Evolutionary conservation across 208 protist species (phyloP).

Genomic region (Leishmania gerbilli): DNA sequence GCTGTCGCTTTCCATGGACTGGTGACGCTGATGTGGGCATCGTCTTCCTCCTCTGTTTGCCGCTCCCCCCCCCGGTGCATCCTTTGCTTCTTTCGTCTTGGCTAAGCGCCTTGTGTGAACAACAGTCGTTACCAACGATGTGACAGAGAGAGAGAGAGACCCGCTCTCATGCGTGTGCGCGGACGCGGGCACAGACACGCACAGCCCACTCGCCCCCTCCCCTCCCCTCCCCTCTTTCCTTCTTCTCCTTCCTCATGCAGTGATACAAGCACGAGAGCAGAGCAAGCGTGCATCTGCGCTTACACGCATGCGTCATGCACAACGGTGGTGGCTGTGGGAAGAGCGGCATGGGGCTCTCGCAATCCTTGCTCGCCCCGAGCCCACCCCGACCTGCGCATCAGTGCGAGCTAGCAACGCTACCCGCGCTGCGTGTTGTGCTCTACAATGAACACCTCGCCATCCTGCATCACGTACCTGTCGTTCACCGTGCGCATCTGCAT

Average conservation of each 20-base stretch:
- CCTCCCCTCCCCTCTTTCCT: neutral
- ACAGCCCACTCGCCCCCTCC: neutral
- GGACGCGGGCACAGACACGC: neutral
- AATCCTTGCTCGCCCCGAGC: neutral
- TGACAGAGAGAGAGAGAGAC: neutral
- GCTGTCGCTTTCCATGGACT: neutral
- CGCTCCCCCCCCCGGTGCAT: neutral
- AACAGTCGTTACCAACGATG: neutral
- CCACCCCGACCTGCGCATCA: neutral
- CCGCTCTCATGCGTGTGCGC: neutral
- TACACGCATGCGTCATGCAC: neutral
- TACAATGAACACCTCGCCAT: slow-evolving; percentile 87
- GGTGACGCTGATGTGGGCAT: neutral
- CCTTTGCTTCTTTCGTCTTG: neutral
- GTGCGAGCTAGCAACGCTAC: neutral
- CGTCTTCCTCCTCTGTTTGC: neutral
- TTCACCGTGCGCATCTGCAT: slow-evolving; percentile 72
- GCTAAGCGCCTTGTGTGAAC: neutral
- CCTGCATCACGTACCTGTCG: slow-evolving; percentile 69
- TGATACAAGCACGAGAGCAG: neutral
- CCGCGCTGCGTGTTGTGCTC: slow-evolving; percentile 56
- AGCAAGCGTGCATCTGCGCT: neutral
- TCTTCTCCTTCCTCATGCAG: neutral
- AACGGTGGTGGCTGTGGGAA: neutral
- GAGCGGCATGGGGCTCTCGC: neutral